Evolutionary conservation across 495 filamentous ascomycete species (phyloP).

Genomic region (Cairneyella variabilis): DNA sequence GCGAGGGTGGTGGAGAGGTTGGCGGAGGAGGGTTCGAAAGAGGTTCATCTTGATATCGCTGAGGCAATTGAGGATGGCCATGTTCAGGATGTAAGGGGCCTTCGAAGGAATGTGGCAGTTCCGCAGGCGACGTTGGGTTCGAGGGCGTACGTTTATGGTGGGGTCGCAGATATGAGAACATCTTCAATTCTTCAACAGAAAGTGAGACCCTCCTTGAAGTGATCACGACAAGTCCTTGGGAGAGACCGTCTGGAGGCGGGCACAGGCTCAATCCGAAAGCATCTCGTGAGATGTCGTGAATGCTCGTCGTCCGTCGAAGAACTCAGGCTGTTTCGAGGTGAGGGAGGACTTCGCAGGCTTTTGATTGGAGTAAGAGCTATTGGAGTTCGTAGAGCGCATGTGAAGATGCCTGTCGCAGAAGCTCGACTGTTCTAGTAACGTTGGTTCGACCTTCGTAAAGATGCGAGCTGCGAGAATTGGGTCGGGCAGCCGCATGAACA

Average conservation of each 20-base stretch:
- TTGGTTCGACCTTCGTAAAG: too few species aligned
- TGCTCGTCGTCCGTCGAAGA: too few species aligned
- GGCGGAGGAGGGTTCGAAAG: constrained; percentile 2
- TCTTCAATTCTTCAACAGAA: constrained; percentile 17
- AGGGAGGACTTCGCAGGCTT: too few species aligned
- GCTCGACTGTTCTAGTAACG: too few species aligned
- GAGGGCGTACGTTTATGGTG: constrained; percentile 47
- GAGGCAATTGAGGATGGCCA: constrained; percentile 18
- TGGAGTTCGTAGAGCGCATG: background rate
- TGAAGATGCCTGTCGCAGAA: background rate
- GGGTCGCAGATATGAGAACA: constrained; percentile 54
- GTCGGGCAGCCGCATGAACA: too few species aligned
- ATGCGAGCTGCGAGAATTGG: too few species aligned
- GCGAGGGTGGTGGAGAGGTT: constrained; percentile 30
- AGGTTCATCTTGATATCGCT: constrained; percentile 15
- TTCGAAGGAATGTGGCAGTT: constrained; percentile 36
- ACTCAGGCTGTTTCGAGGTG: too few species aligned
- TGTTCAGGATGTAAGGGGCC: constrained; percentile 33
- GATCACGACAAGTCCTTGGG: too few species aligned
- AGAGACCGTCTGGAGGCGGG: too few species aligned
- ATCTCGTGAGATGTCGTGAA: too few species aligned
- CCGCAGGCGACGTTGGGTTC: constrained; percentile 44
- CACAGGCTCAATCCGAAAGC: too few species aligned
- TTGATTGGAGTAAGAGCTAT: background rate
- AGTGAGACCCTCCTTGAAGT: too few species aligned